Evolutionary conservation across 805 yeast species (phyloP).

Genomic region (Alloascoidea africana): DNA sequence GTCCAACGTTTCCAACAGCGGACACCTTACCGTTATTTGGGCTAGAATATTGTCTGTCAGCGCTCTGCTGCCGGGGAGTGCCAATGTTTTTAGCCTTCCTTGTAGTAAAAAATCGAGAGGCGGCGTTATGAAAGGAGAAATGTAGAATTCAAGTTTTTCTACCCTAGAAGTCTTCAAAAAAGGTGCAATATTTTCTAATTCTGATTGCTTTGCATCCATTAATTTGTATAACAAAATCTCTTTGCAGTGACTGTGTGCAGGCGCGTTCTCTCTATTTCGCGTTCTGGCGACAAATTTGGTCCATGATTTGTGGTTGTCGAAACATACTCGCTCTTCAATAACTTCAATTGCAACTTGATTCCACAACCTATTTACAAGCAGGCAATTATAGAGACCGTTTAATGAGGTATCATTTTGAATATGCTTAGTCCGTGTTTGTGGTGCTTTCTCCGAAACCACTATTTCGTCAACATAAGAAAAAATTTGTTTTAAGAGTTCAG

Average conservation of each 20-base stretch:
- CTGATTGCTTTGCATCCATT: slow-evolving; percentile 33
- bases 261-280: slow-evolving; percentile 7
- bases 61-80: slow-evolving; percentile 55
- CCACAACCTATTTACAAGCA: slow-evolving; percentile 60
- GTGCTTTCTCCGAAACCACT: slow-evolving; percentile 6
- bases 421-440: no score
- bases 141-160: slow-evolving; percentile 64
- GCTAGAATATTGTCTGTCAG: slow-evolving; percentile 46
- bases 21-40: slow-evolving; percentile 36
- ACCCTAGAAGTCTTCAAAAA: slow-evolving; percentile 30
- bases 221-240: slow-evolving; percentile 55
- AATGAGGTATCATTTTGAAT: no score
- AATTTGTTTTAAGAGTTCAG: slow-evolving; percentile 58
- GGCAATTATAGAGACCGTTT: slow-evolving; percentile 42
- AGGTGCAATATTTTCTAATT: slow-evolving; percentile 34
- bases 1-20: slow-evolving; percentile 50
- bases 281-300: slow-evolving; percentile 17
- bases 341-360: slow-evolving; percentile 35
- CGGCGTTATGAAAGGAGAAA: slow-evolving; percentile 64
- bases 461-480: slow-evolving; percentile 44
- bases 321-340: slow-evolving; percentile 38
- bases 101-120: slow-evolving; percentile 28
- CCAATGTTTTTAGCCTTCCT: slow-evolving; percentile 25
- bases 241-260: slow-evolving; percentile 13
- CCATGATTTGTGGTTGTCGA: slow-evolving; percentile 33